Evolutionary conservation across 768 basidiomycete species (phyloP), one percentile per base, ranked within the genome.

Genomic region (Boletus rufocinnamomeus): DNA sequence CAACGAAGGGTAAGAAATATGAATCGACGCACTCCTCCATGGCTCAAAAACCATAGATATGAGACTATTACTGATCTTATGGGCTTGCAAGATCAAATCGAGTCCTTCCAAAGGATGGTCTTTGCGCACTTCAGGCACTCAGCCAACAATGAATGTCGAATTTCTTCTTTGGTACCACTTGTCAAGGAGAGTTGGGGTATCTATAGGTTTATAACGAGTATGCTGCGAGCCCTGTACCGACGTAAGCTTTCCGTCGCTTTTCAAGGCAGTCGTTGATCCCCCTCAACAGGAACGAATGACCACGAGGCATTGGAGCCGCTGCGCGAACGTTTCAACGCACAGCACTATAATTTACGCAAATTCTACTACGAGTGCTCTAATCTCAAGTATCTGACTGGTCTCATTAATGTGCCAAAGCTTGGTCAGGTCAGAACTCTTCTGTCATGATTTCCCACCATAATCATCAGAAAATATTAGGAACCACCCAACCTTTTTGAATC

Each of bases 301-400:
- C 78, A 81, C 40, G 97, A 98, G 45, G 95, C 88, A 3, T 76
- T 99, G 61, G 92, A 95, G 68, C 95, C 95, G 2, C 78, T 99
- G 21, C 83, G 88, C 46, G 84, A 91, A 69, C 86, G 97, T 34
- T 99, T 89, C 75, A 87, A 84, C 58, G 83, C 91, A 25, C 97
- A 98, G 68, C 97, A 99, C 69, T 87, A 95, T 69, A 89, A 85
- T 62, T 82, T 99, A 11, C 88, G 97, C 61, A 94, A 96, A 72
- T 99, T 97, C 77, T 98, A 98, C 79, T 98, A 98, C 72, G 97
- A 99, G 72, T 99, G 97, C 72, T 97, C 95, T 11, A 98, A 98
- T 76, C 84, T 99, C 64, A 98, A 97, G 73, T 99, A 97, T 74
- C 77, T 99, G 52, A 99, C 97, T 11, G 93, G 95, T 46, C 82